Percentiles rank a stretch among this genome's conserved stretches.
These are phyloP conservation scores for Pythium dissotocum DNA, from an alignment of 352 stramenopile species.

Conservation along the genomic window DNA sequence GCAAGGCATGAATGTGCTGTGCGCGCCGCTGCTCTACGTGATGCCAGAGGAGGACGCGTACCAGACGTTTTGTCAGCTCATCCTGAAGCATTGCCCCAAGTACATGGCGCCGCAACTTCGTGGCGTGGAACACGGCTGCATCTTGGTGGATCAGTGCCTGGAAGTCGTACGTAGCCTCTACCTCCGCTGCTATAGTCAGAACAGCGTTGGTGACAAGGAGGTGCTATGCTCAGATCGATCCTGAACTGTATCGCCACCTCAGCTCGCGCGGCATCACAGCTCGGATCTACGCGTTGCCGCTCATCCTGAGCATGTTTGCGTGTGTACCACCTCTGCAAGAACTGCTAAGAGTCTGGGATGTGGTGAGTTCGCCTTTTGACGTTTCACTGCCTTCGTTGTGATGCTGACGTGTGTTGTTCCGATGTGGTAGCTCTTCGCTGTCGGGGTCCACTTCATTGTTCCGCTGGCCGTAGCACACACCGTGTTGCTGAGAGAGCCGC, in stretches of 20 bases:
- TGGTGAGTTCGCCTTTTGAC: constrained; percentile 39
- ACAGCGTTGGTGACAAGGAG: too few relatives aligned
- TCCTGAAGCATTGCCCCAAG: constrained; percentile 86
- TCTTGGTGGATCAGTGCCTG: constrained; percentile 81
- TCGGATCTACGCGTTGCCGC: constrained; percentile 84
- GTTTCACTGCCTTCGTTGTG: not conserved
- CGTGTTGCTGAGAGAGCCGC: constrained; percentile 80
- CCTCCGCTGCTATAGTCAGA: not conserved
- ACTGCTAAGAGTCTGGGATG: constrained; percentile 90
- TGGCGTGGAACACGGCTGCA: constrained; percentile 78
- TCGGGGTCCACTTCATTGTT: constrained; percentile 91
- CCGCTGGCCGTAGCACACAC: constrained; percentile 88
- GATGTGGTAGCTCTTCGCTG: constrained; percentile 74
- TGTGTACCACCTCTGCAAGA: constrained; percentile 88
- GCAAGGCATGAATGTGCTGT: constrained; percentile 93
- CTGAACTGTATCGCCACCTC: constrained; percentile 82
- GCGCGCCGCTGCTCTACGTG: constrained; percentile 90
- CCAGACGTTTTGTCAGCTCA: constrained; percentile 87
- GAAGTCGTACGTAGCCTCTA: constrained; percentile 24
- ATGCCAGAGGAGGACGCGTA: constrained; percentile 91
- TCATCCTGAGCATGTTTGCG: constrained; percentile 90
- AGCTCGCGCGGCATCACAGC: constrained; percentile 72
- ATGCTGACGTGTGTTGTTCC: not conserved
- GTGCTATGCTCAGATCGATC: constrained; percentile 39
- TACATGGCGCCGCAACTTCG: constrained; percentile 90